Percentiles rank a stretch among this genome's conserved stretches.
Conservation (phyloP, 2,329 filamentous ascomycete species). For the Karstenula rhodostoma region DNA sequence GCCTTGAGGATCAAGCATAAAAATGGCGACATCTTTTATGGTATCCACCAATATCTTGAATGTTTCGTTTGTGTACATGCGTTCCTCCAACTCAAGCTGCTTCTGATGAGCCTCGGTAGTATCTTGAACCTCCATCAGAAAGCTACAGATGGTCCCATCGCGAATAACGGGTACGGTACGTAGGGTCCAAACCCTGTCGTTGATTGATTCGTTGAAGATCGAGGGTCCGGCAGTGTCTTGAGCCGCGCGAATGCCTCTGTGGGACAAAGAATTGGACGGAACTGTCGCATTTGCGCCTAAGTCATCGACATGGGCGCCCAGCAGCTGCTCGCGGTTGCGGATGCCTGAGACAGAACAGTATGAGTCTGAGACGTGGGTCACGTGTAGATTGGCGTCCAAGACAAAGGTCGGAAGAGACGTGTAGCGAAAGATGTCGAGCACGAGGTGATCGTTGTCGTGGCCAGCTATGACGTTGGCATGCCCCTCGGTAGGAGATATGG, state of each 20-base stretch:
- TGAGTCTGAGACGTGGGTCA: slow-evolving; percentile 54
- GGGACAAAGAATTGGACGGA: slow-evolving; percentile 47
- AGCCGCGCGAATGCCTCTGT: slow-evolving; percentile 49
- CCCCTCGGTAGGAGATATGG: slow-evolving; percentile 24
- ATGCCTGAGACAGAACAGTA: slow-evolving; percentile 48
- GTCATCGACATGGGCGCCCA: slow-evolving; percentile 52
- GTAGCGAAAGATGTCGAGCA: slow-evolving; percentile 43
- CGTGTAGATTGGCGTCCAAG: slow-evolving; percentile 62
- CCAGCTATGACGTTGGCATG: neutral
- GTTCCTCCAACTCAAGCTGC: slow-evolving; percentile 52
- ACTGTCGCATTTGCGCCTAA: slow-evolving; percentile 47
- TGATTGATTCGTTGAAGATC: slow-evolving; percentile 42
- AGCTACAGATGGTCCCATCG: slow-evolving; percentile 48
- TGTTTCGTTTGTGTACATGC: slow-evolving; percentile 58
- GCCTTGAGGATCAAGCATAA: slow-evolving; percentile 66
- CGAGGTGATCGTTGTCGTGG: slow-evolving; percentile 17
- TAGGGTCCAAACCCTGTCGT: slow-evolving; percentile 44
- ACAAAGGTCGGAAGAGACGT: slow-evolving; percentile 51
- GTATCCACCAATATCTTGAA: slow-evolving; percentile 69
- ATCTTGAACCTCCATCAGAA: slow-evolving; percentile 55
- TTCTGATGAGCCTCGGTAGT: slow-evolving; percentile 44
- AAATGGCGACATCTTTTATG: slow-evolving; percentile 70
- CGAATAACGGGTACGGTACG: slow-evolving; percentile 56
- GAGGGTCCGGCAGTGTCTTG: slow-evolving; percentile 47
- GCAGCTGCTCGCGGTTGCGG: slow-evolving; percentile 42